Conservation (phyloP, 164 flowering plant species). For the Berberis thunbergii region DNA sequence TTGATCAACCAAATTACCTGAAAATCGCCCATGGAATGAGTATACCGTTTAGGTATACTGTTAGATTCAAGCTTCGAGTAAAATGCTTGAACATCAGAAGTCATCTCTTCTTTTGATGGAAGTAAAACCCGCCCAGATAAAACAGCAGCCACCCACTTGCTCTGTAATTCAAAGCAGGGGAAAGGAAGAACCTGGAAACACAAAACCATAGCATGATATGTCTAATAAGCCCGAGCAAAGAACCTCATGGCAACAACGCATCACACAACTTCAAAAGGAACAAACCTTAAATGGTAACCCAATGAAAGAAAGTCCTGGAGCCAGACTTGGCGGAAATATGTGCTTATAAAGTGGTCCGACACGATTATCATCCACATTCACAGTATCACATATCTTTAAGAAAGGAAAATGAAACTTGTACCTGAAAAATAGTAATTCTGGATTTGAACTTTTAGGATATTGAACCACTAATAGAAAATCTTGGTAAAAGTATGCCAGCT, state of each 20-base stretch:
- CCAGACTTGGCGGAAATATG: conserved; percentile 67
- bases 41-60: conserved; percentile 54
- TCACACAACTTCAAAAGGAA: neutral
- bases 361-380: conserved; percentile 73
- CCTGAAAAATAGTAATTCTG: conserved; percentile 25
- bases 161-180: conserved; percentile 59
- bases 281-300: conserved; percentile 82
- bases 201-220: neutral
- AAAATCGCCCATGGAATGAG: conserved; percentile 40
- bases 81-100: conserved; percentile 41
- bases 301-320: conserved; percentile 80
- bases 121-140: conserved; percentile 57
- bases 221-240: neutral
- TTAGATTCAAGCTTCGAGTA: conserved; percentile 44
- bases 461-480: too few relatives aligned
- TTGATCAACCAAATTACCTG: conserved; percentile 30
- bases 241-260: neutral
- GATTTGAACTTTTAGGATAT: too few relatives aligned
- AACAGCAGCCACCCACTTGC: conserved; percentile 78
- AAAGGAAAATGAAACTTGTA: conserved; percentile 83
- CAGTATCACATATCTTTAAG: conserved; percentile 46
- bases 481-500: too few relatives aligned
- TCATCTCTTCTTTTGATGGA: conserved; percentile 58
- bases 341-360: conserved; percentile 85
- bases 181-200: conserved; percentile 56